Conservation (phyloP, 768 basidiomycete genomes). For the Rhodotorula diobovata region DNA sequence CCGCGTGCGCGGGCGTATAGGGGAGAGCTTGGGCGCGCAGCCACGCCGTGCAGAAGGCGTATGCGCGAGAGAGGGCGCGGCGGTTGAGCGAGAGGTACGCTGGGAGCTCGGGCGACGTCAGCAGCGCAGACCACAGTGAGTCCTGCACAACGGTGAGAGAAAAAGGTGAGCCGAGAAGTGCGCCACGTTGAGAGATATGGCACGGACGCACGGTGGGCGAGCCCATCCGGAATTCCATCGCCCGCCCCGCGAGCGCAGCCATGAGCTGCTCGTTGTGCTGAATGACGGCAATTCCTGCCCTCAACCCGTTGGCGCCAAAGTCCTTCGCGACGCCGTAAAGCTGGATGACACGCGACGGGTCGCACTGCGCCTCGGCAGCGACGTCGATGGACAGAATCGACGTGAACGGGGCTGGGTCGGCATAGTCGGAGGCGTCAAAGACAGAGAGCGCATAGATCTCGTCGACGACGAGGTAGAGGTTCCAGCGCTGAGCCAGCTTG, state of each 20-base stretch:
- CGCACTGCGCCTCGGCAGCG: slow-evolving; percentile 5
- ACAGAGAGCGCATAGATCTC: slow-evolving; percentile 23
- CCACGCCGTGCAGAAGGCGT: slow-evolving; percentile 12
- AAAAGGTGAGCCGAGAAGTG: too few species aligned
- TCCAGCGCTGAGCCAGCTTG: slow-evolving; percentile 19
- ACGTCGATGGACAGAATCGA: slow-evolving; percentile 28
- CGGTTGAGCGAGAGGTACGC: slow-evolving; percentile 16
- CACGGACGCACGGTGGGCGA: slow-evolving; percentile 7
- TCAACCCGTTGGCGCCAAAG: slow-evolving; percentile 32
- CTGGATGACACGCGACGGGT: slow-evolving; percentile 8
- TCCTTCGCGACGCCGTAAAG: slow-evolving; percentile 23
- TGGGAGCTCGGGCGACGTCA: slow-evolving; percentile 16
- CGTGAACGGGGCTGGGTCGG: neutral
- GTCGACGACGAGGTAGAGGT: slow-evolving; percentile 19
- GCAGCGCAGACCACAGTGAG: slow-evolving; percentile 24
- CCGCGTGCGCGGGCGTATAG: slow-evolving; percentile 13
- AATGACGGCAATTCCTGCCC: slow-evolving; percentile 14
- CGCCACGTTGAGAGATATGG: too few species aligned
- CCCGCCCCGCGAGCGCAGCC: neutral
- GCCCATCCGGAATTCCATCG: slow-evolving; percentile 25
- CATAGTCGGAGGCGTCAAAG: neutral
- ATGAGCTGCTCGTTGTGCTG: slow-evolving; percentile 22
- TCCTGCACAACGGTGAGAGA: neutral
- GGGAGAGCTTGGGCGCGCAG: slow-evolving; percentile 10
- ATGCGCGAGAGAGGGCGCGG: slow-evolving; percentile 3